Base-by-base conservation (phyloP, 192 early-diverging fungal species). In the Entrophospora sp. region DNA sequence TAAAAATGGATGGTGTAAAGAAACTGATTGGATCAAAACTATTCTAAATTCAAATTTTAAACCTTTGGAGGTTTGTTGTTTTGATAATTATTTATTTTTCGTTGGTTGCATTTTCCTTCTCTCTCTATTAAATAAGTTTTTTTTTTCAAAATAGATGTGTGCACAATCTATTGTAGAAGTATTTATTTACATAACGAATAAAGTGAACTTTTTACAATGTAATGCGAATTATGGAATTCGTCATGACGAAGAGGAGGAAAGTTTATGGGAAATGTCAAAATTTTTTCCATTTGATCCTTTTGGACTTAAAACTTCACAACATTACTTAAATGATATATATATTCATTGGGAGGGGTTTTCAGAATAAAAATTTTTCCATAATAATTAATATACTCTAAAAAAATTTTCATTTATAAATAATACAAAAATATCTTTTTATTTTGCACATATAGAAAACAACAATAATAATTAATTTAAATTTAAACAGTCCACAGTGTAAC, bases 201-300 rank as follows among this genome's bases (percentile, higher is more conserved):
- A n/a, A 22, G 45, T n/a, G 18, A 46, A 5, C 7, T 20, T 14
- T n/a, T 25, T 22, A 12, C 3, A 5, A 48, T 46, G 30, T 18
- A 31, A 35, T 37, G 68, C 49, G 22, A 36, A 60, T 1, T 69
- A 72, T 12, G 63, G 65, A 46, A 32, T 72, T 9, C 20, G 59
- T 18, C 68, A 77, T 20, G 72, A 73, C 61, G 77, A 89, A 16
- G 87, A 88, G 20, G 72, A 70, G 49, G 6, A 64, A 69, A 3
- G 72, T 69, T 14, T 60, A n/a, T n/a, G n/a, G n/a, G n/a, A n/a
- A n/a, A n/a, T 69, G 16, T 69, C 69, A 34, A 71, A 88, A 1
- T 95, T 96, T 67, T 97, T 97, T 75, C 95, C 95, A 40, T 97
- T 95, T 56, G 95, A 97, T 69, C 95, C 95, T 6, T 88, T 91